phyloP scores from a whole-genome alignment of 2,329 filamentous ascomycete species.

The Fusarium mundagurra region DNA sequence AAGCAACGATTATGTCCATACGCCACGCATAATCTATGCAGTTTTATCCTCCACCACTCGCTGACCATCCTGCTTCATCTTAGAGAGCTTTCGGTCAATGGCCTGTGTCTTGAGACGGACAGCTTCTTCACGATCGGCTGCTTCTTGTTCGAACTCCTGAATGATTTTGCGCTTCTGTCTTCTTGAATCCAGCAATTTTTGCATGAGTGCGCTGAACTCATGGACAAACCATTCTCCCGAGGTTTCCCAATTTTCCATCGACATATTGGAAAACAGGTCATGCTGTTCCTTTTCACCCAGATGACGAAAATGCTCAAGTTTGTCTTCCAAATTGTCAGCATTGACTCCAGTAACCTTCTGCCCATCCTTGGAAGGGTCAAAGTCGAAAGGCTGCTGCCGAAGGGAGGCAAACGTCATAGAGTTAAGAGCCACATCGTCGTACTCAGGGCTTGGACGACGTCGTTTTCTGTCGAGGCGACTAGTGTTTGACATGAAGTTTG shows the following conservation, averaged over 20 bases:
- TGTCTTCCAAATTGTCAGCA: conserved; percentile 57
- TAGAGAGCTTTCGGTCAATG: conserved; percentile 64
- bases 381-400: conserved; percentile 64
- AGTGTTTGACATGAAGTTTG: conserved; percentile 1
- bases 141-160: conserved; percentile 63
- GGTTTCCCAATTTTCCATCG: conserved; percentile 66
- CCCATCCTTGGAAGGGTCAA: conserved; percentile 60
- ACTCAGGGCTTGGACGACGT: conserved; percentile 59
- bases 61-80: conserved; percentile 66
- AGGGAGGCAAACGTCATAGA: conserved; percentile 64
- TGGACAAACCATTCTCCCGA: conserved; percentile 69
- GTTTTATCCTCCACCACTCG: conserved; percentile 61
- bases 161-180: conserved; percentile 61
- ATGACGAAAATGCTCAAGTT: conserved; percentile 60
- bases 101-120: conserved; percentile 63
- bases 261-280: conserved; percentile 63
- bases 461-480: conserved; percentile 51
- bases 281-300: conserved; percentile 58
- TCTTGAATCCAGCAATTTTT: conserved; percentile 58
- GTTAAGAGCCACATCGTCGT: conserved; percentile 65
- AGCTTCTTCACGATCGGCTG: conserved; percentile 63
- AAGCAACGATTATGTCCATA: neutral
- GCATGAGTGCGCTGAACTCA: conserved; percentile 62
- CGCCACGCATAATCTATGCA: conserved; percentile 14
- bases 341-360: conserved; percentile 49